phyloP scores from a whole-genome alignment of 2,329 filamentous ascomycete species.

The Phaeosphaeria sp. region DNA sequence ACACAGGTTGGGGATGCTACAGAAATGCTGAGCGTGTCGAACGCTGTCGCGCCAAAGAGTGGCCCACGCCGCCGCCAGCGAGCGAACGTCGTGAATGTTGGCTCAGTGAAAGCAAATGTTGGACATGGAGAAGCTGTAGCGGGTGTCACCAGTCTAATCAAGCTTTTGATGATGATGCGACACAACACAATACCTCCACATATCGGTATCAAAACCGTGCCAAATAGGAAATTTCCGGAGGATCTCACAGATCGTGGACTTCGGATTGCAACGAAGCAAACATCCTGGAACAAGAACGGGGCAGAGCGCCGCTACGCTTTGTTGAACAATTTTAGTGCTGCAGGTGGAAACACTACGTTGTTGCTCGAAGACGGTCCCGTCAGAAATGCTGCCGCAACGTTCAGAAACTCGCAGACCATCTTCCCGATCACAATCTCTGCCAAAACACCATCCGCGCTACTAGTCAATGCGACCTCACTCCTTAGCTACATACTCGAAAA shows the following conservation, averaged over 20 bases:
- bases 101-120: conserved; percentile 39
- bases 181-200: conserved; percentile 61
- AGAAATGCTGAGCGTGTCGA: conserved; percentile 24
- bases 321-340: conserved; percentile 56
- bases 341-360: conserved; percentile 65
- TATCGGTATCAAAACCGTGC: conserved; percentile 69
- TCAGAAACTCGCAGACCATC: too few relatives aligned
- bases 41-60: conserved; percentile 23
- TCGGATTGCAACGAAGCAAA: conserved; percentile 63
- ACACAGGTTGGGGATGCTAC: conserved; percentile 35
- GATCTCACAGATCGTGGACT: conserved; percentile 65
- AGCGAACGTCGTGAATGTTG: too few relatives aligned
- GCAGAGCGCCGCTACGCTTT: conserved; percentile 55
- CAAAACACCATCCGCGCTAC: conserved; percentile 14
- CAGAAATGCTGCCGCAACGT: too few relatives aligned
- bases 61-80: conserved; percentile 30
- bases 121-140: conserved; percentile 45
- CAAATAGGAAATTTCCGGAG: conserved; percentile 65
- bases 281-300: conserved; percentile 41
- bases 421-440: conserved; percentile 29
- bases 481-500: conserved; percentile 12
- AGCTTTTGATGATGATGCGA: conserved; percentile 45
- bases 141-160: conserved; percentile 39
- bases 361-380: conserved; percentile 27
- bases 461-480: conserved; percentile 15